Evolutionary conservation across 1,284 basidiomycete species (phyloP).

Genomic region (Puccinia hordei): DNA sequence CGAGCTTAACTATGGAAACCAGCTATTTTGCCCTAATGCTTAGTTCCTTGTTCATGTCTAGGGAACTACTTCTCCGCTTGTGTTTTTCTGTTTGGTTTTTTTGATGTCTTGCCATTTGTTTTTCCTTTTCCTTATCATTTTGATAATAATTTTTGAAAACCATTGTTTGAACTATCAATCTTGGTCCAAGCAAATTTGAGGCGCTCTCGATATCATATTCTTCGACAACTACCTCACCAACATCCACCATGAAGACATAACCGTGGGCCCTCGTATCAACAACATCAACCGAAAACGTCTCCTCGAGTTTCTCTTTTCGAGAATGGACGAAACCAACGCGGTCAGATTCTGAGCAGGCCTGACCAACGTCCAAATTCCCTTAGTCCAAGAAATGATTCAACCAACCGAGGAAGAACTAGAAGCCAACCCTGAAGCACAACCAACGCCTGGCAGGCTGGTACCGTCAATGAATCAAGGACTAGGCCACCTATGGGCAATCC

Average conservation of each 20-base stretch:
- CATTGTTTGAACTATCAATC: not conserved
- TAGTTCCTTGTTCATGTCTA: too few relatives aligned
- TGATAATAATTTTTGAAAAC: too few relatives aligned
- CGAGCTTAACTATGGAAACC: too few relatives aligned
- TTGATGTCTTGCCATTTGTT: too few relatives aligned
- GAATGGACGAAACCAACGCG: not conserved
- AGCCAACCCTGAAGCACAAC: constrained; percentile 5
- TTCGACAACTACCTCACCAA: not conserved
- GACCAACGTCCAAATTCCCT: not conserved
- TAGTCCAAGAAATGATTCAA: not conserved
- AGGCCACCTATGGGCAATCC: not conserved
- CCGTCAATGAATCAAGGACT: not conserved
- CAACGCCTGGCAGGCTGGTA: not conserved
- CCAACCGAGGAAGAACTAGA: not conserved
- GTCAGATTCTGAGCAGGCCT: not conserved
- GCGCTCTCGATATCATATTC: not conserved
- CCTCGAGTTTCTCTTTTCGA: not conserved
- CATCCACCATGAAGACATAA: not conserved
- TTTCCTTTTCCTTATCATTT: too few relatives aligned
- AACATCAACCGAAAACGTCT: not conserved
- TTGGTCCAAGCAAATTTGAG: not conserved
- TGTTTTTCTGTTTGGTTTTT: too few relatives aligned
- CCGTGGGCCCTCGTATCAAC: not conserved
- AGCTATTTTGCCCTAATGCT: too few relatives aligned
- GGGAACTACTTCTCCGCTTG: too few relatives aligned